phyloP scores from a whole-genome alignment of 228 moss, liverwort and hornwort genomes.

The Sphagnum fallax region DNA sequence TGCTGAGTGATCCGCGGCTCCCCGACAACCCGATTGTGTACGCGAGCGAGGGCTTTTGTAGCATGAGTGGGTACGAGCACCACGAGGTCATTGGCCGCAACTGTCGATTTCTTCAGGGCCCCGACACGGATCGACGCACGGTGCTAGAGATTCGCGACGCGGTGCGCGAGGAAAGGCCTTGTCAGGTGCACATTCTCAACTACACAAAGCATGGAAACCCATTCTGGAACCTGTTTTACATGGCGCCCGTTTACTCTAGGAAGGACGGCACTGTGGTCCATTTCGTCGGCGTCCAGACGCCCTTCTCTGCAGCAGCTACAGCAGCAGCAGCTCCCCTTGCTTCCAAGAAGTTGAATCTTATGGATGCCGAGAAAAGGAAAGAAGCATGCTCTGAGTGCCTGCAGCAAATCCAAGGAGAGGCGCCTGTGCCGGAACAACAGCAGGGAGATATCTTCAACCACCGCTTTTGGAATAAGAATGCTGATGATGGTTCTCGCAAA shows the following conservation, averaged over 20 bases:
- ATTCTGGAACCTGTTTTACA: conserved; percentile 75
- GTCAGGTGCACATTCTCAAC: conserved; percentile 69
- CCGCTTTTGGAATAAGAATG: too few relatives aligned
- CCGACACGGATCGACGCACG: conserved; percentile 50
- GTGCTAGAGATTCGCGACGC: conserved; percentile 77
- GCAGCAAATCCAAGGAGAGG: too few relatives aligned
- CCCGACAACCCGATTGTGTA: conserved; percentile 73
- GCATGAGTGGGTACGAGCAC: conserved; percentile 52
- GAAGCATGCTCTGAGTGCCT: too few relatives aligned
- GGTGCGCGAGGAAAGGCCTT: conserved; percentile 55
- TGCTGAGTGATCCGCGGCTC: conserved; percentile 65
- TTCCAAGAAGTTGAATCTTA: too few relatives aligned
- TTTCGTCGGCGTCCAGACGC: conserved; percentile 73
- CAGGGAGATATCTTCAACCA: too few relatives aligned
- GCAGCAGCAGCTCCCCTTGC: too few relatives aligned
- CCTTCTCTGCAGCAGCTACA: conserved; percentile 6
- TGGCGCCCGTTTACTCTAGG: conserved; percentile 60
- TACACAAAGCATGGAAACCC: conserved; percentile 65
- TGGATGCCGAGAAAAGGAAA: too few relatives aligned
- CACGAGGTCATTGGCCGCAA: conserved; percentile 68
- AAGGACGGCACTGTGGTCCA: conserved; percentile 50
- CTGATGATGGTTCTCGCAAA: too few relatives aligned
- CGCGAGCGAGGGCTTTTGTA: conserved; percentile 64
- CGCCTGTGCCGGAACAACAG: too few relatives aligned
- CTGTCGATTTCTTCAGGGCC: conserved; percentile 79